phyloP scores from a whole-genome alignment of 805 yeast genomes.

The Hanseniaspora guilliermondii region DNA sequence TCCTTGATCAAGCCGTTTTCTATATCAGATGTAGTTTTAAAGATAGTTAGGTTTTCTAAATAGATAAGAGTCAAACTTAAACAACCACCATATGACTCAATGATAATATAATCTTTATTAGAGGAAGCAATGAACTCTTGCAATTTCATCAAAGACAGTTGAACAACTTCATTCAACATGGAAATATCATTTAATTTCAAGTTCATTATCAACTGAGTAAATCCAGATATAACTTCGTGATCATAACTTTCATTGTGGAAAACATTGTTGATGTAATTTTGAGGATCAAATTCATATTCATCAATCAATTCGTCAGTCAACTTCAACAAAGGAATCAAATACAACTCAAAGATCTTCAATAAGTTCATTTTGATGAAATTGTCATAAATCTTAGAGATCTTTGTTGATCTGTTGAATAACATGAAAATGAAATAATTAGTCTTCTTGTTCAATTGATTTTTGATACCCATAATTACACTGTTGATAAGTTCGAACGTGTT shows the following conservation, averaged over 20 bases:
- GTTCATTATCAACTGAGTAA: constrained; percentile 5
- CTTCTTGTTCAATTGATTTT: background rate
- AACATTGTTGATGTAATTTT: constrained; percentile 6
- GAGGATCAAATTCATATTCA: constrained; percentile 9
- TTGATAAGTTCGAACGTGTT: background rate
- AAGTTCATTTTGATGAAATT: constrained; percentile 1
- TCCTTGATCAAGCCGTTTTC: constrained; percentile 6
- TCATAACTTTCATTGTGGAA: constrained; percentile 11
- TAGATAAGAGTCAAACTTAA: background rate
- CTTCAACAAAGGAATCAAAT: constrained; percentile 7
- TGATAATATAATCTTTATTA: background rate
- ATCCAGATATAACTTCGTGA: constrained; percentile 10
- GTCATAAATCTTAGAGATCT: background rate
- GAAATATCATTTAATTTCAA: constrained; percentile 1
- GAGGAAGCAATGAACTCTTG: background rate
- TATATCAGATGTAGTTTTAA: background rate
- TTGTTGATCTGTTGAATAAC: constrained; percentile 14
- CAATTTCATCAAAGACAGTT: background rate
- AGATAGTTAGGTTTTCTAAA: background rate
- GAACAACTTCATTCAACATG: background rate
- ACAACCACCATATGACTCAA: constrained; percentile 5
- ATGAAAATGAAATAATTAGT: constrained; percentile 1
- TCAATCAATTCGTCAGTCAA: constrained; percentile 5
- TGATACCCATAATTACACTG: background rate
- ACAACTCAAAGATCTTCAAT: constrained; percentile 1